Evolutionary conservation across 768 basidiomycete genomes (phyloP).

Genomic region (Lepiota brunneoincarnata): DNA sequence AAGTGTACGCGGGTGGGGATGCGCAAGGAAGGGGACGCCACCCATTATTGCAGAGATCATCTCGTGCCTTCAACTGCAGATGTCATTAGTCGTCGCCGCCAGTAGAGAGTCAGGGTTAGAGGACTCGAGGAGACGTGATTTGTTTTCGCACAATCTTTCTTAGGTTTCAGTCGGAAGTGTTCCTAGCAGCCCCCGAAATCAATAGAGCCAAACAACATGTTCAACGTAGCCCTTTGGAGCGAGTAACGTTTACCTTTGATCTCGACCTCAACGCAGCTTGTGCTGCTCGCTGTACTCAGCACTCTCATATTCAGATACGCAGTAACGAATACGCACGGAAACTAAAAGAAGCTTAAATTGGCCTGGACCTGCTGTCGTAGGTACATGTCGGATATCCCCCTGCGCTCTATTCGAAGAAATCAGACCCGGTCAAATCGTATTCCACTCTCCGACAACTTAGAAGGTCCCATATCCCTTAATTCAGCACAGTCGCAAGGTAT

Average conservation of each 20-base stretch:
- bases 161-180: no score
- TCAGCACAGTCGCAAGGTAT: constrained; percentile 14
- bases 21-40: no score
- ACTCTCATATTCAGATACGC: constrained; percentile 3
- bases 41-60: no score
- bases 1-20: no score
- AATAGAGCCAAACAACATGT: constrained; percentile 6
- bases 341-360: not conserved
- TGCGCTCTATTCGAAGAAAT: constrained; percentile 55
- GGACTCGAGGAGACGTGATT: no score
- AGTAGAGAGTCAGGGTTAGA: no score
- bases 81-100: no score
- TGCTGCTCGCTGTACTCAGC: not conserved
- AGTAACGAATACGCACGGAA: not conserved
- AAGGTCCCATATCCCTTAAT: constrained; percentile 15
- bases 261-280: not conserved
- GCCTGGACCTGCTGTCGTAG: not conserved
- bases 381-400: constrained; percentile 72
- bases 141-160: no score
- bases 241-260: not conserved
- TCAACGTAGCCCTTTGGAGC: not conserved
- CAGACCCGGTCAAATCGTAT: constrained; percentile 46
- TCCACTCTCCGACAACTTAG: constrained; percentile 32
- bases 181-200: constrained; percentile 7
- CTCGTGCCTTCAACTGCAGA: no score